Evolutionary conservation across 139 green algal species (phyloP).

Genomic region (Chlorella sp.): DNA sequence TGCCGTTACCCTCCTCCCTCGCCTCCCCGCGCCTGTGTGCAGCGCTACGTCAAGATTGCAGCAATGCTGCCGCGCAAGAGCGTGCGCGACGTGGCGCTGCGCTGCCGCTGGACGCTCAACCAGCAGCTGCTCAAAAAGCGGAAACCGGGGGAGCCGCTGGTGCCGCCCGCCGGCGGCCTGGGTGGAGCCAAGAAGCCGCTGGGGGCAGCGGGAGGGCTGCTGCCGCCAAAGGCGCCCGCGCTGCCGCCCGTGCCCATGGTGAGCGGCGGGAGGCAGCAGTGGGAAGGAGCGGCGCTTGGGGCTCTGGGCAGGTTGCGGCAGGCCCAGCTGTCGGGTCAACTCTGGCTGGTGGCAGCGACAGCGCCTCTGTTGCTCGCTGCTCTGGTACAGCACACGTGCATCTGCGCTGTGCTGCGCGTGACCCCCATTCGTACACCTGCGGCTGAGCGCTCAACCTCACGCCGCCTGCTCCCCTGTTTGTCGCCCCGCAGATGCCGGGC

Average conservation of each 20-base stretch:
- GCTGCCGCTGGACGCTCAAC: slow-evolving; percentile 67
- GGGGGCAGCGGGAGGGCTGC: neutral
- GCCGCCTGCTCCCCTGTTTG: neutral
- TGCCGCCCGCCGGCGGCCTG: neutral
- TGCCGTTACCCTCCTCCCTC: too few relatives aligned
- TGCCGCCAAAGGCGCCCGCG: slow-evolving; percentile 21
- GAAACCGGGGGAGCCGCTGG: slow-evolving; percentile 36
- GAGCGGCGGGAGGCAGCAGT: neutral
- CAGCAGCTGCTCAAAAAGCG: slow-evolving; percentile 51
- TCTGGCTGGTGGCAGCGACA: neutral
- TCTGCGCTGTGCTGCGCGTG: too few relatives aligned
- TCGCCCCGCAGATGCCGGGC: slow-evolving; percentile 15
- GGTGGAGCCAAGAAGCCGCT: slow-evolving; percentile 48
- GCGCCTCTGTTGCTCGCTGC: too few relatives aligned
- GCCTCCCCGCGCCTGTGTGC: neutral
- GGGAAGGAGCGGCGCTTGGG: too few relatives aligned
- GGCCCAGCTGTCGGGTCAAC: too few relatives aligned
- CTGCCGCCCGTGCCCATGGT: slow-evolving; percentile 31
- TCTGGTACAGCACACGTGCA: too few relatives aligned
- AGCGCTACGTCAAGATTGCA: slow-evolving; percentile 75
- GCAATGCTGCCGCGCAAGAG: slow-evolving; percentile 69
- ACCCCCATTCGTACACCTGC: too few relatives aligned
- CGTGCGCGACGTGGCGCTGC: slow-evolving; percentile 79
- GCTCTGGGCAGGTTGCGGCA: too few relatives aligned
- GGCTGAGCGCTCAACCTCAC: too few relatives aligned